Evolutionary conservation across 2,329 filamentous ascomycete species (phyloP), one percentile per base, ranked within the genome.

Genomic region (Coleophoma eucalyptorum): DNA sequence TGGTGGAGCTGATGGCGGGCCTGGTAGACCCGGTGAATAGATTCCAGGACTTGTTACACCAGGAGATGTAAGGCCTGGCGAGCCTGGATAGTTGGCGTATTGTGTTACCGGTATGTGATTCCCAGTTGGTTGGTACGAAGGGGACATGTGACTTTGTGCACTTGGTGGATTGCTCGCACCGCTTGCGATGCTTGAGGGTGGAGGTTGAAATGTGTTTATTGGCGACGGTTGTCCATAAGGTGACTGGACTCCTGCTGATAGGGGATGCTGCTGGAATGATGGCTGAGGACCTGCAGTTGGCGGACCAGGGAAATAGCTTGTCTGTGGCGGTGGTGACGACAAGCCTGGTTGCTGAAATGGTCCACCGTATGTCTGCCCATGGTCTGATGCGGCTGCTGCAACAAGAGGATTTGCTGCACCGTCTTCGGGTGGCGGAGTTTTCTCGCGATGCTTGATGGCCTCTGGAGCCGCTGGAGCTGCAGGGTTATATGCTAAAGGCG

Each of bases 401-500:
- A 77, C 76, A 19, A 86, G 68, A 3, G 81, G 82, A 58, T 83
- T 79, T 3, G 75, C 70, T 12, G 75, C 79, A 37, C 76, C 81
- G 59, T 91, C 88, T 33, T 84, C 80, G 3, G 86, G 86, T 4
- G 89, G 81, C 2, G 88, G 89, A 0, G 89, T 93, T 76, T 91
- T 91, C 67, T 92, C 89, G 44, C 89, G 79, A 65, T 89, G 81
- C 18, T 78, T 74, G 47, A 91, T 83, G 19, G 80, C 75, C 65
- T 92, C 88, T 1, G 88, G 87, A 0, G 87, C 86, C 0, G 87
- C 78, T 4, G 89, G 89, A 1, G 88, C 87, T 1, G 89, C 88
- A 3, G 89, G 89, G 63, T 92, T 92, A 64, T 92, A 92, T 2
- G 86, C 80, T 71, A 89, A 83, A 0, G 86, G 85, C 7, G 70